Evolutionary conservation across 192 early-diverging fungal genomes (phyloP).

Genomic region (Entomortierella parvispora): DNA sequence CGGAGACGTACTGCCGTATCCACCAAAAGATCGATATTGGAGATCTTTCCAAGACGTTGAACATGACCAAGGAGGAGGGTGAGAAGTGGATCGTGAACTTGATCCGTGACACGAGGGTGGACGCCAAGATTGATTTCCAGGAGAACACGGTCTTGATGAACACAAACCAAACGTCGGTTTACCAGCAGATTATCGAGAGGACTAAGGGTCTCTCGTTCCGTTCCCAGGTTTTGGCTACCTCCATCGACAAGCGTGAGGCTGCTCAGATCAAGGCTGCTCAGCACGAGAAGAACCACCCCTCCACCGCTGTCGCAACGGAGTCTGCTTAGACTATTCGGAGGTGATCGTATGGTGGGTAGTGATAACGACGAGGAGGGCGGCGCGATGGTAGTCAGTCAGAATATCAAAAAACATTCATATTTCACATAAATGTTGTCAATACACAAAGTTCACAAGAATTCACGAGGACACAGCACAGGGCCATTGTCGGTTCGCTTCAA

Average conservation of each 20-base stretch:
- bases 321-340: too few species aligned
- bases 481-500: too few species aligned
- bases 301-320: constrained; percentile 9
- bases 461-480: too few species aligned
- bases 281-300: constrained; percentile 50
- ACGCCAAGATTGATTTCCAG: constrained; percentile 96
- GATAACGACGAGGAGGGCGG: too few species aligned
- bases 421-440: too few species aligned
- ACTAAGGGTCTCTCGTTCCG: constrained; percentile 93
- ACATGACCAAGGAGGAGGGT: constrained; percentile 88
- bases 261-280: constrained; percentile 50
- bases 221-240: constrained; percentile 85
- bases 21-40: constrained; percentile 95
- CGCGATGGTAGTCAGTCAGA: too few species aligned
- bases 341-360: too few species aligned
- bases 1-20: constrained; percentile 97
- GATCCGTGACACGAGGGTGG: constrained; percentile 94
- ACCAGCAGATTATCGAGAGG: constrained; percentile 96
- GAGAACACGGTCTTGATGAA: constrained; percentile 97
- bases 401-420: too few species aligned
- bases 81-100: constrained; percentile 99
- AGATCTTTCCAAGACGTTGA: constrained; percentile 82
- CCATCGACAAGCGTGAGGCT: constrained; percentile 90
- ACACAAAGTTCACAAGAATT: too few species aligned
- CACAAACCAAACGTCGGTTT: constrained; percentile 83